Base-by-base conservation (phyloP, 73 alveolate species). In the Urostyla sp. region DNA sequence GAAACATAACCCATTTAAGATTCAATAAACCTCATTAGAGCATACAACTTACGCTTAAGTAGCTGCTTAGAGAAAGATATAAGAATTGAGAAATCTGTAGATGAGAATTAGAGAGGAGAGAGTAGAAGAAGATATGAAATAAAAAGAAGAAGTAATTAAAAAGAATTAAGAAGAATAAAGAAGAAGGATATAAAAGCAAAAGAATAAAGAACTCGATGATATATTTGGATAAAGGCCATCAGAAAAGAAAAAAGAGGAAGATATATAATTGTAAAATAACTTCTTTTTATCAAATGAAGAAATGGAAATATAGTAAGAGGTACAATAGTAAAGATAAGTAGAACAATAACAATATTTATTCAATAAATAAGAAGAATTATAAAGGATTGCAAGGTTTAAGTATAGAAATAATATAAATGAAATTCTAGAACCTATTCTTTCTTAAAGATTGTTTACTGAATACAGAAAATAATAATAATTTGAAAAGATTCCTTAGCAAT, bases 301-400 rank as follows among this genome's bases (percentile, higher is more conserved):
- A n/a, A 34, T 15, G 1, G 31, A 58, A 31, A 58, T 7, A 27
- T 58, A 58, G 35, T 35, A 36, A 63, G 15, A 45, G 1, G 44
- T 24, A 16, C 23, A 63, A 21, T 45, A 63, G 58, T 13, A 63
- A 16, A 5, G 24, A 40, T n/a, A 6, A 3, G 24, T 49, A 13
- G 37, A 43, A 1, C 15, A 38, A 37, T 43, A 63, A 23, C 13
- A 43, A 10, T 63, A 63, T 11, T 18, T 43, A 23, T 44, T 13
- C 21, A 60, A 50, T 38, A 73, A 43, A 73, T 73, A 73, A 73
- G 75, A 55, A 28, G 79, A 77, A 37, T 38, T 77, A 26, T 59
- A 46, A 36, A 20, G 31, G 48, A 28, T 58, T n/a, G n/a, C n/a
- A 7, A 77, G 88, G 28, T 77, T 3, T 21, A 72, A 58, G 18